Percentiles rank a stretch among this genome's conserved stretches.
Evolutionary conservation across 2,329 filamentous ascomycete genomes (phyloP).

Genomic region (Xylariaceae sp.): DNA sequence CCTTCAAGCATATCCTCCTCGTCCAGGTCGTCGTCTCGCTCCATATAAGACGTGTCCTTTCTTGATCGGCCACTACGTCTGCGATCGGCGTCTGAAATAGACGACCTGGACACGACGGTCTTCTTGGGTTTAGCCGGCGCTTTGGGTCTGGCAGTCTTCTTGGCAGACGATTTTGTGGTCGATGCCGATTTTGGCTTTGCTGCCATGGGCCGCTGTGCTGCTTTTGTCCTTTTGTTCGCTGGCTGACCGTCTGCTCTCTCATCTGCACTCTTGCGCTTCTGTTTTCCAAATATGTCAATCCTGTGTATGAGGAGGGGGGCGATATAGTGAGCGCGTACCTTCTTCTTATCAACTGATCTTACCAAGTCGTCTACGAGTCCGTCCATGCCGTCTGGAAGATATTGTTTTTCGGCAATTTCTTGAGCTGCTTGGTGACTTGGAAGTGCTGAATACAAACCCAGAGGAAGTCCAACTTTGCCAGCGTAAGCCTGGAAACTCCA

Average conservation of each 20-base stretch:
- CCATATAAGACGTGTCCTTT: constrained; percentile 46
- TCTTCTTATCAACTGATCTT: constrained; percentile 66
- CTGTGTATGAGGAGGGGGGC: constrained; percentile 1
- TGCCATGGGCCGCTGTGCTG: constrained; percentile 22
- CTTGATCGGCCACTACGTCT: constrained; percentile 52
- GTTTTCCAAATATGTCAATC: constrained; percentile 21
- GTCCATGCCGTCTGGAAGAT: constrained; percentile 71
- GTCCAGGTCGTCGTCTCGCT: constrained; percentile 54
- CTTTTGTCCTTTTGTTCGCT: constrained; percentile 35
- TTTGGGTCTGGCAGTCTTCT: constrained; percentile 22
- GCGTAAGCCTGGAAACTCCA: constrained; percentile 85
- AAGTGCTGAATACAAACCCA: constrained; percentile 71
- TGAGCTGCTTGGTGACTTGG: constrained; percentile 75
- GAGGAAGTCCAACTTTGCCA: constrained; percentile 74
- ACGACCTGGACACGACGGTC: constrained; percentile 27
- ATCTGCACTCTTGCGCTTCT: constrained; percentile 56
- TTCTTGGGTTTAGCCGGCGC: constrained; percentile 23
- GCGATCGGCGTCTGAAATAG: constrained; percentile 39
- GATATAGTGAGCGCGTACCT: constrained; percentile 39
- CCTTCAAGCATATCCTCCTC: constrained; percentile 60
- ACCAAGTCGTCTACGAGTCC: constrained; percentile 69
- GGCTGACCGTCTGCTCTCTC: constrained; percentile 44
- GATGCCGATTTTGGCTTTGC: constrained; percentile 30
- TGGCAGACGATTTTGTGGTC: constrained; percentile 23
- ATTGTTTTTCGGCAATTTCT: constrained; percentile 81